Evolutionary conservation across 2,329 filamentous ascomycete species (phyloP).

Genomic region (Xylaria sp.): DNA sequence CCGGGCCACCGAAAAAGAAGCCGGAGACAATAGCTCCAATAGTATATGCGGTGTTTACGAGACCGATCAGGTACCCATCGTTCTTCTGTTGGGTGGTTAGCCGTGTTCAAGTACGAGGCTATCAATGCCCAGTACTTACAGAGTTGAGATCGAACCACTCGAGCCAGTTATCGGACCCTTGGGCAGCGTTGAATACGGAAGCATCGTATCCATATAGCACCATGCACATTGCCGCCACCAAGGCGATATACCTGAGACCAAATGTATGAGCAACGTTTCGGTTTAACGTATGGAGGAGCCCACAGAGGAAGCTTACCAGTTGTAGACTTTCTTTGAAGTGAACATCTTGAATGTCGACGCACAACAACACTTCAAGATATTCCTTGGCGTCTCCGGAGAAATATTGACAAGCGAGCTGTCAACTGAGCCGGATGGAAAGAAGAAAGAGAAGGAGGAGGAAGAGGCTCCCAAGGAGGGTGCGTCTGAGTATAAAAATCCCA

Average conservation of each 20-base stretch:
- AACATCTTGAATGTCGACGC: conserved; percentile 49
- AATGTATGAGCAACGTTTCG: conserved; percentile 22
- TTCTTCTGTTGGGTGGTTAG: conserved; percentile 46
- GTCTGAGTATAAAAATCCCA: conserved; percentile 21
- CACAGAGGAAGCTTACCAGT: conserved; percentile 52
- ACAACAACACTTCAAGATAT: conserved; percentile 29
- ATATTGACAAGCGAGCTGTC: conserved; percentile 7
- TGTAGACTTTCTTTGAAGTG: conserved; percentile 56
- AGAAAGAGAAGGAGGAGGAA: neutral
- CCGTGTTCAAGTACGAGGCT: neutral
- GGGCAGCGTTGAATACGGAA: conserved; percentile 78
- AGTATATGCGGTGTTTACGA: conserved; percentile 76
- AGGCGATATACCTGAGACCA: conserved; percentile 69
- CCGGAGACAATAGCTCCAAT: conserved; percentile 77
- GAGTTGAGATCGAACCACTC: conserved; percentile 67
- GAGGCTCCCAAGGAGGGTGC: neutral
- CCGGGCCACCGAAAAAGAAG: conserved; percentile 75
- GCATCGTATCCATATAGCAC: conserved; percentile 81
- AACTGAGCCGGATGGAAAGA: conserved; percentile 8
- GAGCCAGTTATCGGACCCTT: conserved; percentile 74
- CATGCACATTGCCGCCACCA: conserved; percentile 79
- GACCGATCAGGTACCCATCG: conserved; percentile 59
- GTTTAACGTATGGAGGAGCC: neutral
- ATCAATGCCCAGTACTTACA: conserved; percentile 40
- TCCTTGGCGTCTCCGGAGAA: conserved; percentile 5